Evolutionary conservation across 495 filamentous ascomycete species (phyloP), one percentile per base, ranked within the genome.

Genomic region (Hypoxylon trugodes): DNA sequence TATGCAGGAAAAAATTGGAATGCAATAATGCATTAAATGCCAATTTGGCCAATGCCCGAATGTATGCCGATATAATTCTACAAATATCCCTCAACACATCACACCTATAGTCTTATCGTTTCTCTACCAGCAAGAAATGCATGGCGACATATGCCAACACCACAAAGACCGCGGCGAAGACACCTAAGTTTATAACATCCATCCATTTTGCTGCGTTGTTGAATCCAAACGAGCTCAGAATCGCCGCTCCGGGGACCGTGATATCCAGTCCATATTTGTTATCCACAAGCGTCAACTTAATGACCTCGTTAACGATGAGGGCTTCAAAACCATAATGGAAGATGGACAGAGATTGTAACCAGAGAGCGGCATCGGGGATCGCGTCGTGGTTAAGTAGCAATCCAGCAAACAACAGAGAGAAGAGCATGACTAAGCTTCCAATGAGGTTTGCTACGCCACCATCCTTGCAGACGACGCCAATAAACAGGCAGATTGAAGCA

Each of bases 251-350:
- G 0, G 95, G 95, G 0, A 99, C 93, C 63, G 94, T 92, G 45
- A 99, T 99, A 69, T 98, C 90, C 2, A 99, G 83, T 2, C 95
- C 95, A 65, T 91, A 95, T 74, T 97, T 95, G 71, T 96, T 87
- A 69, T 99, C 96, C 42, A 92, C 84, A 57, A 99, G 83, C 1
- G 89, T 92, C 58, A 98, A 80, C 73, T 89, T 92, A n/a, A 87
- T 86, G 46, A 97, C 95, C 77, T 99, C 95, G 73, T 99, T 99
- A 69, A 99, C 95, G 58, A 98, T 95, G 18, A 99, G 83, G 2
- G 91, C 89, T 79, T 97, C 95, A 66, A 99, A 98, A 2, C 88
- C 95, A 71, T 96, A 99, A 73, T 99, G 95, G 86, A 98, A 99
- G 64, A 99, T 99, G 15, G 93, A 97, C n/a, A 97, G 81, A 79